A percentile compares a stretch with the other conserved stretches of the same genome.
phyloP scores from a whole-genome alignment of 805 yeast species.

The Metschnikowia santaceciliae region DNA sequence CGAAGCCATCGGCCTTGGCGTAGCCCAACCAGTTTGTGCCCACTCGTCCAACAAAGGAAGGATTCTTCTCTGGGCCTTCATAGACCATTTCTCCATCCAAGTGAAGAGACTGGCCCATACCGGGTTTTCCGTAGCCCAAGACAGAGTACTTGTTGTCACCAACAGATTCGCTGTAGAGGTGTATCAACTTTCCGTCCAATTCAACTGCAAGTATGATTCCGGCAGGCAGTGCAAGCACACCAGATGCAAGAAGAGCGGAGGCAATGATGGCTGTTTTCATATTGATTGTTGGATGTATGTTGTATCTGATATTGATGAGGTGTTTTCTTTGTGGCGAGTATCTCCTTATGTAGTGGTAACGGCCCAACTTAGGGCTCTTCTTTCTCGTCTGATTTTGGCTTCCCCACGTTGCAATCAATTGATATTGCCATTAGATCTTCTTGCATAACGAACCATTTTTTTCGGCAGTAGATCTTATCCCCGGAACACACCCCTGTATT shows the following conservation, averaged over 20 bases:
- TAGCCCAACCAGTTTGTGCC: neutral
- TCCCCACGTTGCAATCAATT: too few species aligned
- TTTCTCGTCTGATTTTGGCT: too few species aligned
- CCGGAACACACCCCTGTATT: too few species aligned
- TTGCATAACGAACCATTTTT: too few species aligned
- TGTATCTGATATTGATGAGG: too few species aligned
- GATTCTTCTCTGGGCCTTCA: neutral
- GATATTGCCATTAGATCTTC: too few species aligned
- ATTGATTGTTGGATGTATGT: neutral
- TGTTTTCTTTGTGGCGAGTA: too few species aligned
- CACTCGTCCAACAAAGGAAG: neutral
- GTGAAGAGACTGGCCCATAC: neutral
- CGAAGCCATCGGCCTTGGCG: neutral
- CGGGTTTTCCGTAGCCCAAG: neutral
- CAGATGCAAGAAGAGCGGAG: neutral
- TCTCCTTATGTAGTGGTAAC: too few species aligned
- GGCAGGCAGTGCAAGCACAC: neutral
- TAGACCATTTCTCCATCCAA: neutral
- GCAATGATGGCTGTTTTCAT: neutral
- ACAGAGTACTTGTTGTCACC: neutral
- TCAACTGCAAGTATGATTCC: neutral
- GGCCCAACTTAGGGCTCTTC: too few species aligned
- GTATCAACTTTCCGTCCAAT: neutral
- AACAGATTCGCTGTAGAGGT: neutral
- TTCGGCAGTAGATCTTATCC: too few species aligned